Conservation (phyloP, 2,329 filamentous ascomycete species). For the Pseudonectria foliicola region DNA sequence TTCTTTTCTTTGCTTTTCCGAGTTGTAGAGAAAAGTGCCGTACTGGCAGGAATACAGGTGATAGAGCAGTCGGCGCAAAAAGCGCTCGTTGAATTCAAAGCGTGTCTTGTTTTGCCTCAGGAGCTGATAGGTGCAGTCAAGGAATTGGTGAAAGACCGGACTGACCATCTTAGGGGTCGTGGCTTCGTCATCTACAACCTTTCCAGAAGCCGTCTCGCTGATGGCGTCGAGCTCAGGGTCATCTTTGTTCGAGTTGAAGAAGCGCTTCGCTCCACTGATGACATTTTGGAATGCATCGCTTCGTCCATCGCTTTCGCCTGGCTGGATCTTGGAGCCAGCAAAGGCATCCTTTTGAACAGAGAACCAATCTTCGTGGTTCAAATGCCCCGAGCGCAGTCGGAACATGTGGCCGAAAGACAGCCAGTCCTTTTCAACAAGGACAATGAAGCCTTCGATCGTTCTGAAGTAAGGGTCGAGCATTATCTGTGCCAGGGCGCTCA, state of each 20-base stretch:
- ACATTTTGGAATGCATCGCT: slow-evolving; percentile 80
- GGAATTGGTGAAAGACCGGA: slow-evolving; percentile 95
- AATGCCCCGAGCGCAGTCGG: slow-evolving; percentile 77
- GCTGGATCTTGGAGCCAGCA: slow-evolving; percentile 55
- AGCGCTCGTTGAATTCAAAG: slow-evolving; percentile 95
- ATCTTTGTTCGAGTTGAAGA: slow-evolving; percentile 67
- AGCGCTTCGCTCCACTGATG: slow-evolving; percentile 81
- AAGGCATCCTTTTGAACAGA: slow-evolving; percentile 72
- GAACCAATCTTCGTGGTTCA: slow-evolving; percentile 94
- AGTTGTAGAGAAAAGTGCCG: slow-evolving; percentile 93
- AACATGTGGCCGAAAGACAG: slow-evolving; percentile 98
- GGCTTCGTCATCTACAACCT: slow-evolving; percentile 49
- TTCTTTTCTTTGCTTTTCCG: slow-evolving; percentile 77
- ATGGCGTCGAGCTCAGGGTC: slow-evolving; percentile 54
- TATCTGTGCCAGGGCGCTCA: slow-evolving; percentile 84
- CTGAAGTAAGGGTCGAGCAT: slow-evolving; percentile 95
- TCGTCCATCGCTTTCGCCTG: slow-evolving; percentile 53
- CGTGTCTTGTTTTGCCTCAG: slow-evolving; percentile 76
- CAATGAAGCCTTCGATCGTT: slow-evolving; percentile 89
- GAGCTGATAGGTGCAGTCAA: slow-evolving; percentile 89
- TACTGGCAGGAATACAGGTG: slow-evolving; percentile 96
- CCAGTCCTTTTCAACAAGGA: slow-evolving; percentile 96
- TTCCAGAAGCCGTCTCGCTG: slow-evolving; percentile 32
- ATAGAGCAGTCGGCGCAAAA: slow-evolving; percentile 80
- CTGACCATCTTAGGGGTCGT: slow-evolving; percentile 87